Conservation (phyloP, 1,139 yeast genomes). For the Hyphopichia pseudoburtonii region DNA sequence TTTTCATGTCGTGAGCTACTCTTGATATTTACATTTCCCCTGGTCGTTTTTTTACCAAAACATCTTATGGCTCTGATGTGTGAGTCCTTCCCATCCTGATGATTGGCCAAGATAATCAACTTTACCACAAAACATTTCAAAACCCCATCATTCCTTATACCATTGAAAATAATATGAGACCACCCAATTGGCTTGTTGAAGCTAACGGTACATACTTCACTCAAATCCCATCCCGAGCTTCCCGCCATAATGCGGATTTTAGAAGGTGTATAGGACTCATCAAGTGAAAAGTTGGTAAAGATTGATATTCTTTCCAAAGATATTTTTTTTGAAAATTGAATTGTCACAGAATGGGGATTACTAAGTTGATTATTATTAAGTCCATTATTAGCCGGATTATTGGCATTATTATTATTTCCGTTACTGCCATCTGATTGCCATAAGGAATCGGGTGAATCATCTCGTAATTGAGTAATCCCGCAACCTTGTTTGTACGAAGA, state of each 20-base stretch:
- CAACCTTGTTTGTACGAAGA: conserved; percentile 75
- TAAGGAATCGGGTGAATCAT: conserved; percentile 69
- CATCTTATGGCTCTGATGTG: conserved; percentile 72
- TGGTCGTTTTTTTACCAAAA: conserved; percentile 34
- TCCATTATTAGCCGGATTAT: conserved; percentile 24
- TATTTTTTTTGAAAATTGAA: conserved; percentile 80
- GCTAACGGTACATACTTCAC: conserved; percentile 67
- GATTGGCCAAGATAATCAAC: conserved; percentile 73
- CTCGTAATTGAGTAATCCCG: conserved; percentile 69
- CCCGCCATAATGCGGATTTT: conserved; percentile 75
- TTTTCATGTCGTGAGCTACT: too few relatives aligned
- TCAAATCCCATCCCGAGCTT: conserved; percentile 78
- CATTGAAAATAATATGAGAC: conserved; percentile 71
- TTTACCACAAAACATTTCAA: conserved; percentile 74
- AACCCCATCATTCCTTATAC: conserved; percentile 56
- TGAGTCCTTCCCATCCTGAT: conserved; percentile 95
- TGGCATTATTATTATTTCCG: conserved; percentile 25
- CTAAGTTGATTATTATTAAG: conserved; percentile 39
- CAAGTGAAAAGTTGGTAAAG: conserved; percentile 64
- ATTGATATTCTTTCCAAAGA: conserved; percentile 68
- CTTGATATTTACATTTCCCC: too few relatives aligned
- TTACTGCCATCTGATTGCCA: conserved; percentile 94
- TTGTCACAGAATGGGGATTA: conserved; percentile 83
- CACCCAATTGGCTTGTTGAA: conserved; percentile 82
- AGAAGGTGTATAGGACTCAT: conserved; percentile 93